Base-by-base conservation (phyloP, 345 rosid species). In the Excoecaria cochinchinensis region DNA sequence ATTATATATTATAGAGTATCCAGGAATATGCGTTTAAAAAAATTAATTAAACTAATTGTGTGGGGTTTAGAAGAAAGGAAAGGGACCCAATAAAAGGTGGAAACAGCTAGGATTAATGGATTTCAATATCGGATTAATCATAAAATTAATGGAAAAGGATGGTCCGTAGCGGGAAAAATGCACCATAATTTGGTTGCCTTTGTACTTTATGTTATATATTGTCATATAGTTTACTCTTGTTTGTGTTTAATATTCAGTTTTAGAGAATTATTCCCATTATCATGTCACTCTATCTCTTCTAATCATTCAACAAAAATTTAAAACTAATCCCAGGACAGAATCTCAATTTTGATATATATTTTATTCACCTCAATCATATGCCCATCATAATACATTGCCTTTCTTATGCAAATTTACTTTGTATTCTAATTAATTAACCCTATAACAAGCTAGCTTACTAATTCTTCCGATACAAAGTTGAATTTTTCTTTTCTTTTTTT, bases 251-350 rank as follows among this genome's bases (percentile, higher is more conserved):
- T 66, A 79, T 71, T 81, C 70, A 44, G 66, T 63, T 79, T 36
- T 42, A 44, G 39, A 31, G 76, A 77, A 82, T 78, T 64, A 77
- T 78, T 58, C 55, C 62, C 17, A 56, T 76, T 38, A 69, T 80
- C 56, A 69, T 83, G 75, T 59, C 53, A 71, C 59, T 72, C 62
- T 68, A 78, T 52, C 47, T 10, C 76, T 72, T 76, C 79, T 74
- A 79, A 86, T 86, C 85, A 87, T 86, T 68, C 59, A 57, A 75
- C 46, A 17, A 15, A 77, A 81, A 73, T 77, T n/a, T 39, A 51
- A 66, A 59, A 65, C 61, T 69, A 71, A 66, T 22, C 52, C 50
- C 47, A 12, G 13, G 38, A 36, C 53, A 56, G 66, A 78, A 53
- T 74, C 84, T 5, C 52, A 24, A 61, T 16, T 44, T 11, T 63